phyloP scores from a whole-genome alignment of 1,284 basidiomycete genomes.

The Coniferiporia sulphurascens region DNA sequence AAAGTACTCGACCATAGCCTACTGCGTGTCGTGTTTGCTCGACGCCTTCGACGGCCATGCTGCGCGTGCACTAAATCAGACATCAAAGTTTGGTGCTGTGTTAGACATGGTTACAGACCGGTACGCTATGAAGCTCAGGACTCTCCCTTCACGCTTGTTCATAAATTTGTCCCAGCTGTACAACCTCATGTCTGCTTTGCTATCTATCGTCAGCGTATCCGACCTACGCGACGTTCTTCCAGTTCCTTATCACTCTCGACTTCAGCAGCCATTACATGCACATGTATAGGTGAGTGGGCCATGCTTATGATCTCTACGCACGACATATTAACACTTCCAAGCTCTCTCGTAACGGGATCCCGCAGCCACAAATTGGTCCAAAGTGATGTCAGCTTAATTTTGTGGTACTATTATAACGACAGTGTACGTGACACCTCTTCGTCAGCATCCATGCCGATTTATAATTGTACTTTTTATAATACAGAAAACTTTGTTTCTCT shows the following conservation, averaged over 20 bases:
- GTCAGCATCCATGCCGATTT: slow-evolving; percentile 2
- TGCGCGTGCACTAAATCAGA: slow-evolving; percentile 85
- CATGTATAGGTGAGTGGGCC: slow-evolving; percentile 86
- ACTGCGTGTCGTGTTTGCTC: slow-evolving; percentile 89
- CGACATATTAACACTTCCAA: slow-evolving; percentile 30
- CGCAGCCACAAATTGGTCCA: slow-evolving; percentile 90
- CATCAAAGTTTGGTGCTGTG: slow-evolving; percentile 95
- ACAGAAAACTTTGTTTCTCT: slow-evolving; percentile 82
- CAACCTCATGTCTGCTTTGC: slow-evolving; percentile 91
- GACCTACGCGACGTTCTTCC: slow-evolving; percentile 78
- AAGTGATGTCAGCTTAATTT: slow-evolving; percentile 86
- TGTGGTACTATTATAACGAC: slow-evolving; percentile 94
- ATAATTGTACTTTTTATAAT: not conserved
- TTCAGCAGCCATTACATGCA: slow-evolving; percentile 99
- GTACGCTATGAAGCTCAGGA: slow-evolving; percentile 38
- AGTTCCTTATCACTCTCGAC: slow-evolving; percentile 94
- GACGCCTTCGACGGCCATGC: slow-evolving; percentile 96
- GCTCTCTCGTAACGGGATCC: slow-evolving; percentile 91
- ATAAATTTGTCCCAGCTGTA: slow-evolving; percentile 58
- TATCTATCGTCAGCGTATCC: slow-evolving; percentile 93
- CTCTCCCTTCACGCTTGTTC: not conserved
- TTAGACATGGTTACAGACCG: slow-evolving; percentile 99
- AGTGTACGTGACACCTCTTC: slow-evolving; percentile 51
- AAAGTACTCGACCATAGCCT: slow-evolving; percentile 86
- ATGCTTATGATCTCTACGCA: not conserved